Evolutionary conservation across 2,329 filamentous ascomycete genomes (phyloP).

Genomic region (Neodidymelliopsis sp.): DNA sequence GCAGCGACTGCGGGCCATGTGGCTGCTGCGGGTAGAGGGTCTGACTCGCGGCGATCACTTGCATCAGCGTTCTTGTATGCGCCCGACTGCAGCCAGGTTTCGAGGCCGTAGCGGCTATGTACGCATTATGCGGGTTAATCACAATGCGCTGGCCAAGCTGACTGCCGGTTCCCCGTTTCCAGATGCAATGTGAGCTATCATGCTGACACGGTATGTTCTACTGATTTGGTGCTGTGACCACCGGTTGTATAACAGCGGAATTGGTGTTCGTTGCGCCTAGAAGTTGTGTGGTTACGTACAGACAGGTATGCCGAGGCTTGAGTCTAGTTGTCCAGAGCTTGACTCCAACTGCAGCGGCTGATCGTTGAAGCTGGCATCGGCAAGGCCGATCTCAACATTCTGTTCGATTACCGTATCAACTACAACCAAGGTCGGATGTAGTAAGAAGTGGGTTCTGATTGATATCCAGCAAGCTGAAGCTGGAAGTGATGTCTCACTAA

Average conservation of each 20-base stretch:
- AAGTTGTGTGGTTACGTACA: slow-evolving; percentile 2
- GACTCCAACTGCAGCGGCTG: not conserved
- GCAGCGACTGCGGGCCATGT: slow-evolving; percentile 12
- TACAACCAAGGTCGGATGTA: not conserved
- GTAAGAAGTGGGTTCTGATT: not conserved
- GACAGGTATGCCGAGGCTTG: not conserved
- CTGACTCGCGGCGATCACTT: slow-evolving; percentile 23
- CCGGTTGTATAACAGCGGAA: slow-evolving; percentile 2
- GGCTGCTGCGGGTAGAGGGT: slow-evolving; percentile 10
- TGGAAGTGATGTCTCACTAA: not conserved
- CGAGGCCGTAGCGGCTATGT: slow-evolving; percentile 32
- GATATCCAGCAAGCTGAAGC: not conserved
- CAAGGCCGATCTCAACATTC: not conserved
- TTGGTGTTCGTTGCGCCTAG: not conserved
- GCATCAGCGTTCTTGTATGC: slow-evolving; percentile 25
- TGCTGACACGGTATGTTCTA: not conserved
- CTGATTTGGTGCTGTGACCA: not conserved
- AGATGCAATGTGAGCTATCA: slow-evolving; percentile 1
- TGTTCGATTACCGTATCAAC: no score
- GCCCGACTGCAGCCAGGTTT: slow-evolving; percentile 27
- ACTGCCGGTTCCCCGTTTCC: slow-evolving; percentile 1
- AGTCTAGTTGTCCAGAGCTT: slow-evolving; percentile 1
- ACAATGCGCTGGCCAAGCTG: slow-evolving; percentile 32
- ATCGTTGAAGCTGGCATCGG: not conserved
- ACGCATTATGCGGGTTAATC: slow-evolving; percentile 32